Evolutionary conservation across 768 basidiomycete genomes (phyloP).

Genomic region (Russula sp.): DNA sequence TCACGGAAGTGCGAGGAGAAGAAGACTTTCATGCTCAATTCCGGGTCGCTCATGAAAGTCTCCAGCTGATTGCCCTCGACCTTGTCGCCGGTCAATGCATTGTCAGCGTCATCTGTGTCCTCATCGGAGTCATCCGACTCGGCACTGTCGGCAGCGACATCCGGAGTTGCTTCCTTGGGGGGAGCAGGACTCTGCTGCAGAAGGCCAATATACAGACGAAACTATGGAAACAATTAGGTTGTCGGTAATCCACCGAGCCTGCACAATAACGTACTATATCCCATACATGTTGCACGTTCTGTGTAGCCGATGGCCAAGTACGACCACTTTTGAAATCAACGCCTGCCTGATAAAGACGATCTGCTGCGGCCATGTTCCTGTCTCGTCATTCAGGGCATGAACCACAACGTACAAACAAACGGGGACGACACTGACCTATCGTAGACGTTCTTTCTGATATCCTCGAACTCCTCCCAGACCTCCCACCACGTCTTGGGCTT

Average conservation of each 20-base stretch:
- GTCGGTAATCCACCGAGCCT: not conserved
- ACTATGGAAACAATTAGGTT: slow-evolving; percentile 37
- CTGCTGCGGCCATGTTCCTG: slow-evolving; percentile 42
- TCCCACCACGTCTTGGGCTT: slow-evolving; percentile 53
- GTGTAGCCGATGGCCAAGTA: slow-evolving; percentile 34
- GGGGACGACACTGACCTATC: slow-evolving; percentile 37
- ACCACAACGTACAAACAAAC: not conserved
- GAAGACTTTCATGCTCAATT: slow-evolving; percentile 52
- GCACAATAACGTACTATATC: slow-evolving; percentile 46
- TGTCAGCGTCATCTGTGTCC: slow-evolving; percentile 34
- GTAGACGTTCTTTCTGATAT: slow-evolving; percentile 37
- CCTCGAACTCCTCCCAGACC: slow-evolving; percentile 63
- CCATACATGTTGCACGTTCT: slow-evolving; percentile 43
- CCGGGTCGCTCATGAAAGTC: slow-evolving; percentile 59
- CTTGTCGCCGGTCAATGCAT: slow-evolving; percentile 17
- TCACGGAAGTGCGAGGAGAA: slow-evolving; percentile 64
- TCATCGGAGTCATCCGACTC: slow-evolving; percentile 5
- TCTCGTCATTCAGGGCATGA: not conserved
- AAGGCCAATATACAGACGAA: slow-evolving; percentile 56
- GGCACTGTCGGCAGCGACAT: slow-evolving; percentile 25
- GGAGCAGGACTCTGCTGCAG: slow-evolving; percentile 26
- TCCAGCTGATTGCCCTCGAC: slow-evolving; percentile 31
- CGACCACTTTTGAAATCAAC: slow-evolving; percentile 46
- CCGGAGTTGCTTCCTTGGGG: slow-evolving; percentile 22
- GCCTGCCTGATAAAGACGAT: slow-evolving; percentile 55